These are phyloP conservation scores for Asclepias syriaca DNA, from an alignment of 257 asterid species.

Conservation along the genomic window DNA sequence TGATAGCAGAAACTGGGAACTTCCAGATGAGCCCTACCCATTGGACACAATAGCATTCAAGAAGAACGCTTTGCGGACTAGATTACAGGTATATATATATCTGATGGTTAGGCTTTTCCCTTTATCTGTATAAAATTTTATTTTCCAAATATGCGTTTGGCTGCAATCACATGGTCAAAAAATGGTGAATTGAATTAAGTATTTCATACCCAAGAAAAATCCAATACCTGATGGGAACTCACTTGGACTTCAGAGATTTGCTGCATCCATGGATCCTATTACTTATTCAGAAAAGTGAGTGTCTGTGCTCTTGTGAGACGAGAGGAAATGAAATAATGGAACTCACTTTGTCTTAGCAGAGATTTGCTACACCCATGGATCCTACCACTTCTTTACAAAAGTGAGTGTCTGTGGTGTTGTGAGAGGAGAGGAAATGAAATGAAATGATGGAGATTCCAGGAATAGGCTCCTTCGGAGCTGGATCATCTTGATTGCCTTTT, in stretches of 20 bases:
- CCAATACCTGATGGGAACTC: not conserved
- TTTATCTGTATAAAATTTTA: not conserved
- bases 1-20: slow-evolving; percentile 61
- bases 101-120: not conserved
- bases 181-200: not conserved
- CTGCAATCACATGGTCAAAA: not conserved
- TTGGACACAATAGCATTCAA: slow-evolving; percentile 59
- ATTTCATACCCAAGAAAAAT: not conserved
- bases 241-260: not conserved
- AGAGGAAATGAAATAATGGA: not conserved
- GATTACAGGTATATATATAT: slow-evolving; percentile 47
- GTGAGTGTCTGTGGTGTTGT: not conserved
- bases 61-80: slow-evolving; percentile 78
- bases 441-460: not conserved
- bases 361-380: not conserved
- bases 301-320: not conserved
- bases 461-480: not conserved
- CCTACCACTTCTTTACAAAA: not conserved
- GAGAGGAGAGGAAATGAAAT: not conserved
- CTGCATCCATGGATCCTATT: not conserved
- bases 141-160: not conserved
- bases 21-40: slow-evolving; percentile 83
- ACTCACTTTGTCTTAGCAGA: not conserved
- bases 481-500: not conserved
- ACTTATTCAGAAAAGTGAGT: not conserved